A percentile compares a stretch with the other conserved stretches of the same genome.
These are phyloP conservation scores for Pseudocercospora macadamiae DNA, from an alignment of 2,329 filamentous ascomycete genomes.

Conservation along the genomic window DNA sequence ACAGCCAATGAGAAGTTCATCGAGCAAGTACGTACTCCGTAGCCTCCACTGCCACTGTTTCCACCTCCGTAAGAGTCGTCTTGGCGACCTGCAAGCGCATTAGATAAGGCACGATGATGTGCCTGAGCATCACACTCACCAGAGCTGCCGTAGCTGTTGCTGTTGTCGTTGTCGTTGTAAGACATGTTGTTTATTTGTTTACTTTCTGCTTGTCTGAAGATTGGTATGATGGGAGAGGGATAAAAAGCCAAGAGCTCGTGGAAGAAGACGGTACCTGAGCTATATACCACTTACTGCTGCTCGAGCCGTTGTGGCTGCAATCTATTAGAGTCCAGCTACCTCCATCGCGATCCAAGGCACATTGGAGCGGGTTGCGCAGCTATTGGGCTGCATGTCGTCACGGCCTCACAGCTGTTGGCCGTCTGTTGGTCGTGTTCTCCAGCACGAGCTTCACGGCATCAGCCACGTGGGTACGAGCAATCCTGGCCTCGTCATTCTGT, in stretches of 20 bases:
- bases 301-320: slow-evolving; percentile 1
- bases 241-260: not conserved
- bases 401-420: not conserved
- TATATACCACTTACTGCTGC: not conserved
- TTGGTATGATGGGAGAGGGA: not conserved
- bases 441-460: not conserved
- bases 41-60: slow-evolving; percentile 15
- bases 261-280: not conserved
- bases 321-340: not conserved
- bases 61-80: slow-evolving; percentile 8
- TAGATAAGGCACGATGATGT: slow-evolving; percentile 12
- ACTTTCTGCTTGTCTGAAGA: not conserved
- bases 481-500: slow-evolving; percentile 1
- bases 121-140: not conserved
- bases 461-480: slow-evolving; percentile 4
- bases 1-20: slow-evolving; percentile 10
- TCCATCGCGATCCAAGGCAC: not conserved
- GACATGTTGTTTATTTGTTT: slow-evolving; percentile 19
- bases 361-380: not conserved
- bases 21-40: slow-evolving; percentile 20
- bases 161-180: slow-evolving; percentile 20
- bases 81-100: slow-evolving; percentile 17
- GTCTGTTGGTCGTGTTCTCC: not conserved
- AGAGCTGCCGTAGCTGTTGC: slow-evolving; percentile 15
- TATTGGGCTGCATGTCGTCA: slow-evolving; percentile 8